Conservation (phyloP, 305 asterid species). For the Fraxinus dipetala region DNA sequence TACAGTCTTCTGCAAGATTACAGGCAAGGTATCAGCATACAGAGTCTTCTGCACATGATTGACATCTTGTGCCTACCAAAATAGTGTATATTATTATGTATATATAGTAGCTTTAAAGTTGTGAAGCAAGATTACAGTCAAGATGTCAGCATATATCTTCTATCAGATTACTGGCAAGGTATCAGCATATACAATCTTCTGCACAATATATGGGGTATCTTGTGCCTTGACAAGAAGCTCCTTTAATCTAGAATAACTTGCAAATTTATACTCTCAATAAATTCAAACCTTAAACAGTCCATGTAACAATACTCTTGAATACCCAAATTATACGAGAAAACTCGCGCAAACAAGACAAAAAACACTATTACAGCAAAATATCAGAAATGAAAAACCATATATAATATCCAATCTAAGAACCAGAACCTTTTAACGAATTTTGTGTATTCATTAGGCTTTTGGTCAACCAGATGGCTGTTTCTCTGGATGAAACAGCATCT, state of each 20-base stretch:
- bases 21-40: no score
- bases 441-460: conserved; percentile 82
- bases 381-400: background rate
- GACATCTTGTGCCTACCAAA: background rate
- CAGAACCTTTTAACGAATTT: conserved; percentile 52
- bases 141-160: background rate
- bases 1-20: no score
- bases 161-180: background rate
- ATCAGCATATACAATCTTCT: background rate
- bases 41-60: background rate
- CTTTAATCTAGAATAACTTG: background rate
- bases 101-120: background rate
- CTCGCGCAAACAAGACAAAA: background rate
- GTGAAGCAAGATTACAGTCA: background rate
- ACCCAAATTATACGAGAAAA: background rate
- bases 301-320: background rate
- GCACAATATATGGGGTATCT: background rate
- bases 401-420: background rate
- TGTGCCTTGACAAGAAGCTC: background rate
- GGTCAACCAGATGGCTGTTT: conserved; percentile 92
- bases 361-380: background rate
- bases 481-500: conserved; percentile 84
- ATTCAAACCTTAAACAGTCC: background rate
- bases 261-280: background rate
- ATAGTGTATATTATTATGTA: background rate